Percentiles rank a stretch among this genome's conserved stretches.
These are phyloP conservation scores for Peronospora belbahrii DNA, from an alignment of 352 stramenopile species.

Conservation along the genomic window DNA sequence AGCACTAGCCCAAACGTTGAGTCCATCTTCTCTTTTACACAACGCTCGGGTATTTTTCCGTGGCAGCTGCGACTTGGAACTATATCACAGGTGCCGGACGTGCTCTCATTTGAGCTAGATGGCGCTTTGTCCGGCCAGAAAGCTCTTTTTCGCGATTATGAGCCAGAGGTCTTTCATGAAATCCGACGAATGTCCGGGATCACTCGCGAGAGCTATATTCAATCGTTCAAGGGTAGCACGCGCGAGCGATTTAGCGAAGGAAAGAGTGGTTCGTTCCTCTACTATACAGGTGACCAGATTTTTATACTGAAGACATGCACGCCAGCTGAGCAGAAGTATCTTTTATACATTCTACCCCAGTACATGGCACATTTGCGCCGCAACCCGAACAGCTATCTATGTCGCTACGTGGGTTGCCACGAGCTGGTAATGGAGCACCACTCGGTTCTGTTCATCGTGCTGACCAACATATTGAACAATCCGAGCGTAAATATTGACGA, in stretches of 20 bases:
- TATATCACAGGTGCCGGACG: constrained; percentile 36
- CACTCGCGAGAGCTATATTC: constrained; percentile 59
- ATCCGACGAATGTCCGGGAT: constrained; percentile 79
- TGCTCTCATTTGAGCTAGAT: constrained; percentile 68
- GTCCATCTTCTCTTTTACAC: constrained; percentile 61
- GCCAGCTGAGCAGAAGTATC: constrained; percentile 68
- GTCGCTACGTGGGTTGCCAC: constrained; percentile 84
- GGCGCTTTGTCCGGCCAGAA: constrained; percentile 50
- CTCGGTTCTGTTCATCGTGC: constrained; percentile 81
- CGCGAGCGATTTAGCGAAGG: constrained; percentile 85
- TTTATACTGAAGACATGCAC: constrained; percentile 89
- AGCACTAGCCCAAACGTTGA: constrained; percentile 31
- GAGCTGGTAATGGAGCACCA: constrained; percentile 83
- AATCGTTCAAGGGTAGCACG: constrained; percentile 71
- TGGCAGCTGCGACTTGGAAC: constrained; percentile 49
- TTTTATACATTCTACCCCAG: constrained; percentile 83
- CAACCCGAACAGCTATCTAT: constrained; percentile 84
- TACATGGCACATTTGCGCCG: constrained; percentile 76
- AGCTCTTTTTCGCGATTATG: constrained; percentile 79
- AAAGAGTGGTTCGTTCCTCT: constrained; percentile 86
- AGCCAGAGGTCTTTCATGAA: constrained; percentile 71
- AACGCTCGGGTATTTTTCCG: constrained; percentile 54
- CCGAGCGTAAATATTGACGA: constrained; percentile 78
- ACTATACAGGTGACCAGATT: constrained; percentile 83
- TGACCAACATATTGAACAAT: constrained; percentile 87